Conservation (phyloP, 495 filamentous ascomycete species). For the Lichina pygmaea region DNA sequence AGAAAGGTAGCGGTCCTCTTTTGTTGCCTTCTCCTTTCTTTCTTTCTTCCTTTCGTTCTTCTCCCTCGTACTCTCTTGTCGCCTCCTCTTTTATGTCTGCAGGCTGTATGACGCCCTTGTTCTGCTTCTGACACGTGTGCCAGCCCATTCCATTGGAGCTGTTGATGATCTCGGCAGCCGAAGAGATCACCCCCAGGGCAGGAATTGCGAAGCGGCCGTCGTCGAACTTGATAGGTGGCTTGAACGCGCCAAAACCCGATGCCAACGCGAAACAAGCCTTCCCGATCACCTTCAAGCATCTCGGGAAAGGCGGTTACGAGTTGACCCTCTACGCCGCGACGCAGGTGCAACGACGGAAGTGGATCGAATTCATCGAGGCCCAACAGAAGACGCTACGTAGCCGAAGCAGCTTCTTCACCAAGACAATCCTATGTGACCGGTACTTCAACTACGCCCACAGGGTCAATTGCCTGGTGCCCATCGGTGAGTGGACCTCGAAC, state of each 20-base stretch:
- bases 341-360: conserved; percentile 61
- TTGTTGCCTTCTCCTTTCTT: conserved; percentile 16
- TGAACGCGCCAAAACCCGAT: conserved; percentile 25
- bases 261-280: conserved; percentile 40
- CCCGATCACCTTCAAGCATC: conserved; percentile 92
- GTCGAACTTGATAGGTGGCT: conserved; percentile 57
- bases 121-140: conserved; percentile 2
- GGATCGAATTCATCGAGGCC: conserved; percentile 81
- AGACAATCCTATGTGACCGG: conserved; percentile 53
- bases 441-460: conserved; percentile 64
- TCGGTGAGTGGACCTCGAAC: conserved; percentile 25
- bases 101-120: conserved; percentile 51
- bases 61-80: conserved; percentile 11
- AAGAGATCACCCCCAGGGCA: conserved; percentile 59
- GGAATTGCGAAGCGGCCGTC: conserved; percentile 72
- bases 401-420: conserved; percentile 81
- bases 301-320: conserved; percentile 92
- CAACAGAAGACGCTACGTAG: conserved; percentile 68
- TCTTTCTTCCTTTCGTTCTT: conserved; percentile 12
- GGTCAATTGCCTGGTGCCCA: conserved; percentile 80
- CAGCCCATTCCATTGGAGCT: conserved; percentile 85
- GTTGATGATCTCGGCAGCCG: conserved; percentile 85
- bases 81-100: conserved; percentile 8
- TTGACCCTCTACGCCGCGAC: conserved; percentile 68
- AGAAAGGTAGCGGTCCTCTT: conserved; percentile 30